Evolutionary conservation across 2,329 filamentous ascomycete species (phyloP).

Genomic region (Fusarium sacchari): DNA sequence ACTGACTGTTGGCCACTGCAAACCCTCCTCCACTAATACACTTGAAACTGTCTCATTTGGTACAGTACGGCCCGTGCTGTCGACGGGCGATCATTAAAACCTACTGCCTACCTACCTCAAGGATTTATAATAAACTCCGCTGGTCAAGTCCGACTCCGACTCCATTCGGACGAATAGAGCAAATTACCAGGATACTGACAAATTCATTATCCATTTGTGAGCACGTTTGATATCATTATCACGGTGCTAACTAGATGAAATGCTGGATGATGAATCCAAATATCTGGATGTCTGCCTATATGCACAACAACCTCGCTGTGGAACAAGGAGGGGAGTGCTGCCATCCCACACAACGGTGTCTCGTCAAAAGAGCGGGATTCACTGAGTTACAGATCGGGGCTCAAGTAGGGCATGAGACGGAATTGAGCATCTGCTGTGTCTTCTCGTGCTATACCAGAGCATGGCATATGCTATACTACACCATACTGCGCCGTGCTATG

Average conservation of each 20-base stretch:
- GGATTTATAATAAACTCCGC: constrained; percentile 32
- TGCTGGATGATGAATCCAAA: neutral
- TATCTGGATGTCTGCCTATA: constrained; percentile 21
- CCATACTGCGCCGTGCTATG: neutral
- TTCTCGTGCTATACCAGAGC: neutral
- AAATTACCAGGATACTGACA: constrained; percentile 7
- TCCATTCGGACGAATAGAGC: neutral
- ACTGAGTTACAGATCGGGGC: constrained; percentile 17
- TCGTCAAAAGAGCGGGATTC: constrained; percentile 39
- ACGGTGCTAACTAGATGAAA: neutral
- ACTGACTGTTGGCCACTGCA: neutral
- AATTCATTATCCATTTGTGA: neutral
- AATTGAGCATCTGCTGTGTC: neutral
- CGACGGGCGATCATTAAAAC: constrained; percentile 9
- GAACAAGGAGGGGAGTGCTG: constrained; percentile 32
- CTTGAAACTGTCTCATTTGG: constrained; percentile 33
- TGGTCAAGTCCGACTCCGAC: constrained; percentile 20
- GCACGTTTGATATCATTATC: neutral
- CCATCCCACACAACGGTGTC: constrained; percentile 25
- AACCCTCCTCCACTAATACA: constrained; percentile 17
- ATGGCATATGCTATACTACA: neutral
- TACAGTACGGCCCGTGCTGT: constrained; percentile 13
- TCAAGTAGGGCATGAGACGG: constrained; percentile 7
- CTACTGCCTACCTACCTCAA: too few relatives aligned
- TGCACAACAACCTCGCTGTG: constrained; percentile 23